phyloP scores from a whole-genome alignment of 2,329 filamentous ascomycete species.

The Trichophaea hybrida region DNA sequence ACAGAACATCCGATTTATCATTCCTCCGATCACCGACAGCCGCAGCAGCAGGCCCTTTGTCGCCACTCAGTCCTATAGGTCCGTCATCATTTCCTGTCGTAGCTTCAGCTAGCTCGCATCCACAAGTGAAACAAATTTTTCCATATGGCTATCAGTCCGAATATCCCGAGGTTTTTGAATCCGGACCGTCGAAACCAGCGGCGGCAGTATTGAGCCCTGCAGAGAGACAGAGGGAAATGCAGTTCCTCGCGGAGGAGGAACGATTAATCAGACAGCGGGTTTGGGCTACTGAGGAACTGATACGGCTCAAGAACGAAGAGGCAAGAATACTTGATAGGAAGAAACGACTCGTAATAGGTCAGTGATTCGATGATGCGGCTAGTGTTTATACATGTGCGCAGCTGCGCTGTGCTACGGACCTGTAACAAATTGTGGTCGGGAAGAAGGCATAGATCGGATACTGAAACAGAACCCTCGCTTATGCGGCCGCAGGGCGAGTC shows the following conservation, averaged over 20 bases:
- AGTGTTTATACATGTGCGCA: background rate
- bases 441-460: too few species aligned
- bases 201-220: background rate
- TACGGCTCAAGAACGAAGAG: conserved; percentile 1
- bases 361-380: background rate
- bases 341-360: background rate
- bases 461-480: too few species aligned
- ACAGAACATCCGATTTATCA: background rate
- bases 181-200: background rate
- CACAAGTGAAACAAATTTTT: background rate
- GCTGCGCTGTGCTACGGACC: too few species aligned
- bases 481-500: too few species aligned
- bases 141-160: background rate
- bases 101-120: too few species aligned
- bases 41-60: background rate
- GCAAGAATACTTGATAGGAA: background rate
- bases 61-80: background rate
- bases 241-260: background rate
- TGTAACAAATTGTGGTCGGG: too few species aligned
- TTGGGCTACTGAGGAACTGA: background rate
- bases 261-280: background rate
- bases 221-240: background rate
- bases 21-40: background rate
- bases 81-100: too few species aligned
- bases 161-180: conserved; percentile 1